phyloP scores from a whole-genome alignment of 2,329 filamentous ascomycete species.

The Calycina marina region DNA sequence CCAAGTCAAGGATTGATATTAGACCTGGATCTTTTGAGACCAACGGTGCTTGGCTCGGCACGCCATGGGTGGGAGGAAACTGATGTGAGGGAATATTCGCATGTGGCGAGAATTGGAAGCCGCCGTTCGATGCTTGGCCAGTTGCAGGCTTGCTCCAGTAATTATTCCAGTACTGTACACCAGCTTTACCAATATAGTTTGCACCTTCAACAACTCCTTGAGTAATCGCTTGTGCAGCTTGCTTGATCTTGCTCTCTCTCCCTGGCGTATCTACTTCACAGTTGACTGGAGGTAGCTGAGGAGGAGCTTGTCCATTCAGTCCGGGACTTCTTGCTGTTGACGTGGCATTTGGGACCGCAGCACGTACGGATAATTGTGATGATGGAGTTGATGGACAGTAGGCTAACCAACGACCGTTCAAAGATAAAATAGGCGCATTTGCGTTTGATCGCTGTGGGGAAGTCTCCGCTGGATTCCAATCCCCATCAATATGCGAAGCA shows the following conservation, averaged over 20 bases:
- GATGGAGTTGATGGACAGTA: constrained; percentile 60
- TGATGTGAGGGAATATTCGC: constrained; percentile 25
- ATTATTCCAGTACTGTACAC: constrained; percentile 62
- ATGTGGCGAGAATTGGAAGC: constrained; percentile 21
- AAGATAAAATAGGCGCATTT: constrained; percentile 51
- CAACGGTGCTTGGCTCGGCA: constrained; percentile 32
- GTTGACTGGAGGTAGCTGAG: constrained; percentile 51
- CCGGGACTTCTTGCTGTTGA: constrained; percentile 39
- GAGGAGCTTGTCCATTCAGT: constrained; percentile 46
- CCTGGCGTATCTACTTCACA: constrained; percentile 60
- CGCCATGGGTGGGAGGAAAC: constrained; percentile 65
- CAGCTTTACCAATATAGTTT: constrained; percentile 64
- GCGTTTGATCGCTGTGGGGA: constrained; percentile 22
- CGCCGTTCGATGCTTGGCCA: constrained; percentile 28
- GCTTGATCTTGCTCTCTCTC: constrained; percentile 57
- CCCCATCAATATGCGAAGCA: constrained; percentile 13
- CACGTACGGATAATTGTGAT: constrained; percentile 55
- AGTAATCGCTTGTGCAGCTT: constrained; percentile 64
- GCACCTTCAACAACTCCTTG: constrained; percentile 64
- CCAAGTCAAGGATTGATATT: constrained; percentile 60
- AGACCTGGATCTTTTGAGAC: constrained; percentile 53
- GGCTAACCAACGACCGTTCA: constrained; percentile 63
- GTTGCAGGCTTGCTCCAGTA: constrained; percentile 54
- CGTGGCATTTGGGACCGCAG: constrained; percentile 40
- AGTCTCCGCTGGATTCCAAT: constrained; percentile 27